A percentile compares a stretch with the other conserved stretches of the same genome.
phyloP scores from a whole-genome alignment of 2,329 filamentous ascomycete genomes.

The Fusarium sp. region DNA sequence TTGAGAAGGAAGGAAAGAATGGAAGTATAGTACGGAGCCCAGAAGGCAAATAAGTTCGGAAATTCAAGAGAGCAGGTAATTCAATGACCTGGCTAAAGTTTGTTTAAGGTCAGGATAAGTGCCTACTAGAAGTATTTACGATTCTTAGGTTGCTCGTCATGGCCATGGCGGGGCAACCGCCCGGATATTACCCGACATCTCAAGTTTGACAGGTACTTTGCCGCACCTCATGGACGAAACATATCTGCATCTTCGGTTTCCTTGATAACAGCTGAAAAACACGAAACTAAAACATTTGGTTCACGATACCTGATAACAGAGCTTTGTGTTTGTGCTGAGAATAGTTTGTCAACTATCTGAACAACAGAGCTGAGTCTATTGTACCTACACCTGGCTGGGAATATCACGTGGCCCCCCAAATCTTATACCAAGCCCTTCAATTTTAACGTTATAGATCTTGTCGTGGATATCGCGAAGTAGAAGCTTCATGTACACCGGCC shows the following conservation, averaged over 20 bases:
- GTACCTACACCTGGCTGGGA: background rate
- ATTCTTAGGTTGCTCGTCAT: constrained; percentile 14
- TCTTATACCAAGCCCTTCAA: background rate
- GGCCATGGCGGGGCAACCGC: constrained; percentile 47
- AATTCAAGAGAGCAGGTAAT: constrained; percentile 20
- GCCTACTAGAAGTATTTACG: background rate
- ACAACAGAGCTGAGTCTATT: background rate
- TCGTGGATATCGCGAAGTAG: constrained; percentile 52
- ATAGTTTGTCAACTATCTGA: background rate
- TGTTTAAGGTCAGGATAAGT: constrained; percentile 39
- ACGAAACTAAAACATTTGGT: background rate
- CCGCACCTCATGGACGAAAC: background rate
- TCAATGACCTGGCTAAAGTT: constrained; percentile 37
- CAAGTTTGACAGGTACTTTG: background rate
- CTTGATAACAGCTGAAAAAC: background rate
- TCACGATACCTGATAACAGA: background rate
- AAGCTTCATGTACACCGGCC: constrained; percentile 42
- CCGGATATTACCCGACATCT: constrained; percentile 18
- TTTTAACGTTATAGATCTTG: constrained; percentile 13
- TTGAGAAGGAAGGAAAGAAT: constrained; percentile 13
- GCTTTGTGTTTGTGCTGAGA: background rate
- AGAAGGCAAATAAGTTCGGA: constrained; percentile 17
- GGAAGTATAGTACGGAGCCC: constrained; percentile 8
- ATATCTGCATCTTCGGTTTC: background rate
- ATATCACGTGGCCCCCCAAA: background rate